Conservation (phyloP, 305 asterid species). For the Fraxinus sp. region DNA sequence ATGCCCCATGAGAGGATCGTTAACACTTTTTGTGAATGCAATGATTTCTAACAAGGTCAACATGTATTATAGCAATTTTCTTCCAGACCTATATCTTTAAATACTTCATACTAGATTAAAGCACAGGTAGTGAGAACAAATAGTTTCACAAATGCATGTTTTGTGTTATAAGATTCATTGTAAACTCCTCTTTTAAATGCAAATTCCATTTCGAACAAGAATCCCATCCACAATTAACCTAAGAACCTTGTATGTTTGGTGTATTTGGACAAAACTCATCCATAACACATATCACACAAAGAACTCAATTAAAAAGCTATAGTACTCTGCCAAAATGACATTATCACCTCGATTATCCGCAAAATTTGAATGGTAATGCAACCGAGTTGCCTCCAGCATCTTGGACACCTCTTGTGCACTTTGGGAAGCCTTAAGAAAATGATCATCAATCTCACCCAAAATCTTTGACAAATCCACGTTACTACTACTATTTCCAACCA, state of each 20-base stretch:
- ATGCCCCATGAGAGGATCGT: not conserved
- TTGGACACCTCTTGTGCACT: constrained; percentile 87
- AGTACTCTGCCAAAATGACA: not conserved
- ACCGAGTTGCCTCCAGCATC: constrained; percentile 90
- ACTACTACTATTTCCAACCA: constrained; percentile 32
- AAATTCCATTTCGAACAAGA: constrained; percentile 1
- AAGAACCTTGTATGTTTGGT: not conserved
- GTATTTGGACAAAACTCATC: not conserved
- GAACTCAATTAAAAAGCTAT: not conserved
- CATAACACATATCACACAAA: not conserved
- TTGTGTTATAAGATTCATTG: not conserved
- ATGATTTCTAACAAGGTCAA: not conserved
- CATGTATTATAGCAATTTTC: not conserved
- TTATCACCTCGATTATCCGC: constrained; percentile 83
- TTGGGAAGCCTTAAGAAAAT: constrained; percentile 85
- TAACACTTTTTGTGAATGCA: not conserved
- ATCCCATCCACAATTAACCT: not conserved
- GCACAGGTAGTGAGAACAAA: not conserved
- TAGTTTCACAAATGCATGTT: not conserved
- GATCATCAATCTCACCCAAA: constrained; percentile 77
- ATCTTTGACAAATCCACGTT: constrained; percentile 73
- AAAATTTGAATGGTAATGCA: constrained; percentile 95
- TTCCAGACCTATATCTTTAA: not conserved
- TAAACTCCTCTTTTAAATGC: not conserved
- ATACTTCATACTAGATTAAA: not conserved